Percentiles rank a stretch among this genome's conserved stretches.
Conservation (phyloP, 2,329 filamentous ascomycete species). For the Pseudocercospora vitis region DNA sequence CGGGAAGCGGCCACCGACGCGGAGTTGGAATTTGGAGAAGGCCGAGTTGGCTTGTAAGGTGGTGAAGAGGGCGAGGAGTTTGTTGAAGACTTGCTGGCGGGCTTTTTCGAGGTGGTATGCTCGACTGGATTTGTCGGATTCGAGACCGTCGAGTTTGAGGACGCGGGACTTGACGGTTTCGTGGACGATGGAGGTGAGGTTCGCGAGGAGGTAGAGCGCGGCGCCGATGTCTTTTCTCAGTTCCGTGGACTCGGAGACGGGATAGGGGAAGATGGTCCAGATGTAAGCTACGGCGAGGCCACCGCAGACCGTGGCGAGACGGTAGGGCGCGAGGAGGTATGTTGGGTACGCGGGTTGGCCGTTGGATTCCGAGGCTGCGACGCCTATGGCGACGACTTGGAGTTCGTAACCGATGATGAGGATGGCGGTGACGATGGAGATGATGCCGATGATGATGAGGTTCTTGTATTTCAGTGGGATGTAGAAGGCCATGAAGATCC, state of each 20-base stretch:
- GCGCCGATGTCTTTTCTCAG: conserved; percentile 68
- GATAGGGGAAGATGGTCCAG: conserved; percentile 75
- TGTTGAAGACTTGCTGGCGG: conserved; percentile 62
- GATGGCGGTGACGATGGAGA: conserved; percentile 59
- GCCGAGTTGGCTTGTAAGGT: conserved; percentile 62
- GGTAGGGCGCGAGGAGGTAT: conserved; percentile 68
- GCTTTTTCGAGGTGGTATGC: conserved; percentile 58
- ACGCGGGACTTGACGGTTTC: conserved; percentile 65
- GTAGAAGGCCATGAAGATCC: conserved; percentile 64
- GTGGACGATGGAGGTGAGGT: conserved; percentile 70
- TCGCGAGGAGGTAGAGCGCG: conserved; percentile 70
- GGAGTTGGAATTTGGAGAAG: conserved; percentile 52
- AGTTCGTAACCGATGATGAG: conserved; percentile 59
- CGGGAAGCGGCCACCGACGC: conserved; percentile 70
- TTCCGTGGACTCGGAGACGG: conserved; percentile 66
- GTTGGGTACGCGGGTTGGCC: conserved; percentile 70
- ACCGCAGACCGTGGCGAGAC: conserved; percentile 65
- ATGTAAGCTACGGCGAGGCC: conserved; percentile 71
- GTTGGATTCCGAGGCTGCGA: conserved; percentile 54
- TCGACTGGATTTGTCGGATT: conserved; percentile 50
- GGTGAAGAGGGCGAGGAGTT: conserved; percentile 66
- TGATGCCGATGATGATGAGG: conserved; percentile 61
- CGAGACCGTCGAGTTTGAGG: conserved; percentile 57
- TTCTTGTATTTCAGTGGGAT: conserved; percentile 67
- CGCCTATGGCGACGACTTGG: conserved; percentile 65